Base-by-base conservation (phyloP, 2,329 filamentous ascomycete genomes). In the Mycocentrospora acerina region DNA sequence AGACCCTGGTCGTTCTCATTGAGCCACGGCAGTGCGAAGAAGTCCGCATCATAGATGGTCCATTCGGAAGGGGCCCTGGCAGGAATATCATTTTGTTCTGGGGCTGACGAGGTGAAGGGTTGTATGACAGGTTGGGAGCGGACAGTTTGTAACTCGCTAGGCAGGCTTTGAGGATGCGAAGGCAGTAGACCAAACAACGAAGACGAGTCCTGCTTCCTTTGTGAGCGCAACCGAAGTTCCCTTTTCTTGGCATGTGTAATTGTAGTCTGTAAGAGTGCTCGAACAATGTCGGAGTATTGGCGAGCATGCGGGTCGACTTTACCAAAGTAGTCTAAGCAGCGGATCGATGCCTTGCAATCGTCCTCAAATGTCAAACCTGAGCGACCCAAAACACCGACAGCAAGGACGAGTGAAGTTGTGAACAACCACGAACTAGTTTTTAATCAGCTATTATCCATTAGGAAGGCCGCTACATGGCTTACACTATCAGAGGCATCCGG, bases 401-500 rank as follows among this genome's bases (percentile, higher is more conserved):
- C 52, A 24, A 62, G 18, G 2, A 61, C 58, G 4, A 62, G 57
- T 11, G 59, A 55, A 15, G 58, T 50, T 8, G 59, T 61, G 25
- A 61, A 62, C 6, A 62, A 52, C 59, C 59, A 62, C 9, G 59
- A 57, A 14, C 57, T 60, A 24, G 24, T 10, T 6, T 22, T 14
- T 5, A 24, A 29, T 50, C 15, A 53, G 39, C 19, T 7, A 16
- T 3, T 4, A 7, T 7, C 12, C 1, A 6, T 26, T 8, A 5
- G 8, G 4, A 5, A 7, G 2, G 11, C 19, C 19, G 9, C 2
- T 10, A 2, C 15, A 8, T 14, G 4, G 24, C 57, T 52, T 44
- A 61, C 57, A 61, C 58, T n/a, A 62, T 55, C 14, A 62, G 46
- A 4, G 59, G 59, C 57, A 60, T 61, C 18, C 53, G 52, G n/a